phyloP scores from a whole-genome alignment of 164 flowering plant species.

The Chloranthus sessilifolius region DNA sequence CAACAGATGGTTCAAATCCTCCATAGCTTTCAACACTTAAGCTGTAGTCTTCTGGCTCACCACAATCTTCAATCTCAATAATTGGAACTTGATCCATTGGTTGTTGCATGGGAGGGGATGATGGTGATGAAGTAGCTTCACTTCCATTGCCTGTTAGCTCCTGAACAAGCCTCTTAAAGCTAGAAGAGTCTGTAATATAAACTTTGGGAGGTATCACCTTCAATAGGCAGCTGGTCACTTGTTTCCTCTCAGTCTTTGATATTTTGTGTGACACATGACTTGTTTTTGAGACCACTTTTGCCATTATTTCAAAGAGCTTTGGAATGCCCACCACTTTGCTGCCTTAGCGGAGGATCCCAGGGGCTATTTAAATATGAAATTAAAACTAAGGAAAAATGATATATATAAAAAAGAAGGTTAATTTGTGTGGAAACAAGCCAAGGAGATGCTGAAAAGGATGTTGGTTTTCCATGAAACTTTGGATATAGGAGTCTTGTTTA shows the following conservation, averaged over 20 bases:
- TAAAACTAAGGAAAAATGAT: not conserved
- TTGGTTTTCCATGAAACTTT: constrained; percentile 8
- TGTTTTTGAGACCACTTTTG: constrained; percentile 15
- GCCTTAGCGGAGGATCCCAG: constrained; percentile 25
- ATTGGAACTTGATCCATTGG: constrained; percentile 11
- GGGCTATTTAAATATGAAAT: constrained; percentile 14
- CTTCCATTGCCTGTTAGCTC: constrained; percentile 52
- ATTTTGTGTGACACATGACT: constrained; percentile 21
- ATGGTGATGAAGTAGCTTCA: constrained; percentile 1
- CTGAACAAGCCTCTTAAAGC: constrained; percentile 60
- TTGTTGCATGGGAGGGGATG: constrained; percentile 2
- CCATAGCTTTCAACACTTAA: not conserved
- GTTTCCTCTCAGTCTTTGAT: constrained; percentile 26
- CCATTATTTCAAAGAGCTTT: constrained; percentile 25
- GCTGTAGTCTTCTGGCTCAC: constrained; percentile 6
- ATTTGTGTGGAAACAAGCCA: constrained; percentile 12
- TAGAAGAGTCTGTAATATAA: constrained; percentile 50
- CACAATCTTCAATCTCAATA: constrained; percentile 5
- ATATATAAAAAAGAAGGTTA: constrained; percentile 10
- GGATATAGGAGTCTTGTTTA: constrained; percentile 12
- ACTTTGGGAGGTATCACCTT: constrained; percentile 49
- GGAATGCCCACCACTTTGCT: constrained; percentile 7
- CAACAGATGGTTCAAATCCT: constrained; percentile 8
- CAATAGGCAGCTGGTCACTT: constrained; percentile 23
- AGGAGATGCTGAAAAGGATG: constrained; percentile 30